Conservation (phyloP, 2,329 filamentous ascomycete species). For the Botrytis fabae region DNA sequence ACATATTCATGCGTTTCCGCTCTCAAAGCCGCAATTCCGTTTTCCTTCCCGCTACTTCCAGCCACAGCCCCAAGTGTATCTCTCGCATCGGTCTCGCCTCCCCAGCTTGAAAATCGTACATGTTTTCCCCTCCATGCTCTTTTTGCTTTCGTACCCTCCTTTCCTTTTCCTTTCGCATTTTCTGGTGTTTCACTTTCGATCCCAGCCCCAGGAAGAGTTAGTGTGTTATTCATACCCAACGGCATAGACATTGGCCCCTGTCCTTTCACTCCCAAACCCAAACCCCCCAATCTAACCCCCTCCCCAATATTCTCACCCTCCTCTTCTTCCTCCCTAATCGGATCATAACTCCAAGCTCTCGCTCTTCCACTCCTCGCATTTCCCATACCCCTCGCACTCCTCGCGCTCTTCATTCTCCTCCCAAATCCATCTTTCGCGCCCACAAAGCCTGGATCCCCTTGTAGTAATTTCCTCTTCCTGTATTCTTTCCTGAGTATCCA, state of each 20-base stretch:
- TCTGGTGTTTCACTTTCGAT: background rate
- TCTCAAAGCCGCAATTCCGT: slow-evolving; percentile 12
- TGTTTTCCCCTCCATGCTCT: slow-evolving; percentile 18
- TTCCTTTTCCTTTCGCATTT: slow-evolving; percentile 8
- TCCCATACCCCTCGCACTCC: background rate
- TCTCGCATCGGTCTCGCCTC: background rate
- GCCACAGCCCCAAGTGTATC: slow-evolving; percentile 7
- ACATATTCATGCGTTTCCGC: slow-evolving; percentile 14
- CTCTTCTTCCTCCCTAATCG: slow-evolving; percentile 18
- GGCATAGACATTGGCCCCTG: background rate
- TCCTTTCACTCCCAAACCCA: background rate
- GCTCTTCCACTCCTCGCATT: background rate
- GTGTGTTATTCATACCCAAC: background rate
- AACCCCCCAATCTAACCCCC: slow-evolving; percentile 1
- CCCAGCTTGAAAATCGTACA: slow-evolving; percentile 17
- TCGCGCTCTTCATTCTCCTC: slow-evolving; percentile 21
- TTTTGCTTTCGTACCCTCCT: slow-evolving; percentile 2
- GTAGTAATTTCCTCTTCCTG: background rate
- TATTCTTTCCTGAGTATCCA: slow-evolving; percentile 21
- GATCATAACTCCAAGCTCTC: slow-evolving; percentile 22
- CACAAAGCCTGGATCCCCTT: slow-evolving; percentile 12
- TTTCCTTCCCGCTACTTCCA: slow-evolving; percentile 19
- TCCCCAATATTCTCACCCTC: background rate
- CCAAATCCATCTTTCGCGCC: slow-evolving; percentile 22
- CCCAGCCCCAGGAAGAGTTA: background rate